Percentiles rank a stretch among this genome's conserved stretches.
Conservation (phyloP, 106 monocot species). For the Xerophyta viscosa region DNA sequence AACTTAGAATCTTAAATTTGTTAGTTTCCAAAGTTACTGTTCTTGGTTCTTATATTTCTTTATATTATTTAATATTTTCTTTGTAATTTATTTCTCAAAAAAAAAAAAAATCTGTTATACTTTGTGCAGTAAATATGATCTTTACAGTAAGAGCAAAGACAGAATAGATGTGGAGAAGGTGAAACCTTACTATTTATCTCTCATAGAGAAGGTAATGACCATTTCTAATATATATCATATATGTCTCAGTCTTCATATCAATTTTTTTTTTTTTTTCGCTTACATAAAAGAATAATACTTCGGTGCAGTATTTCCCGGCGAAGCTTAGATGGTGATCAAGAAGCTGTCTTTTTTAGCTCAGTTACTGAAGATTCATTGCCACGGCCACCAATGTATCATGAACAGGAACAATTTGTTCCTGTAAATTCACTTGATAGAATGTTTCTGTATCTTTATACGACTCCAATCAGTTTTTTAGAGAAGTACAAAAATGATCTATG, state of each 20-base stretch:
- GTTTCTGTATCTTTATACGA: no score
- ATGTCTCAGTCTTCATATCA: no score
- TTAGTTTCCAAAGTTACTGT: no score
- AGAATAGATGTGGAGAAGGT: conserved; percentile 23
- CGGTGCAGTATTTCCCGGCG: conserved; percentile 60
- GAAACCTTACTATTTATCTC: conserved; percentile 42
- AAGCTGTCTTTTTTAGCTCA: not conserved
- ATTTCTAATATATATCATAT: not conserved
- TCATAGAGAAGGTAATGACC: conserved; percentile 74
- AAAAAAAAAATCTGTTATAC: not conserved
- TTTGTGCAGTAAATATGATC: conserved; percentile 26
- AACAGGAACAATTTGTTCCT: not conserved
- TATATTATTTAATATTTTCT: no score
- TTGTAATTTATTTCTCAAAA: not conserved
- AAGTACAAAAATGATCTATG: no score
- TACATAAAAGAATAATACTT: not conserved
- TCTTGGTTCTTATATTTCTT: no score
- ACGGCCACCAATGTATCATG: not conserved
- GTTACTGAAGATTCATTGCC: no score
- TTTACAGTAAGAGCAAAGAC: conserved; percentile 35
- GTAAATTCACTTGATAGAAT: no score
- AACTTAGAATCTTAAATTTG: not conserved
- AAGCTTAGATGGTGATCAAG: conserved; percentile 62
- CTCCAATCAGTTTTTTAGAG: no score
- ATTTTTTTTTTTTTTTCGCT: not conserved